These are phyloP conservation scores for Silene coronaria DNA, from an alignment of 179 eudicot species.

Conservation along the genomic window DNA sequence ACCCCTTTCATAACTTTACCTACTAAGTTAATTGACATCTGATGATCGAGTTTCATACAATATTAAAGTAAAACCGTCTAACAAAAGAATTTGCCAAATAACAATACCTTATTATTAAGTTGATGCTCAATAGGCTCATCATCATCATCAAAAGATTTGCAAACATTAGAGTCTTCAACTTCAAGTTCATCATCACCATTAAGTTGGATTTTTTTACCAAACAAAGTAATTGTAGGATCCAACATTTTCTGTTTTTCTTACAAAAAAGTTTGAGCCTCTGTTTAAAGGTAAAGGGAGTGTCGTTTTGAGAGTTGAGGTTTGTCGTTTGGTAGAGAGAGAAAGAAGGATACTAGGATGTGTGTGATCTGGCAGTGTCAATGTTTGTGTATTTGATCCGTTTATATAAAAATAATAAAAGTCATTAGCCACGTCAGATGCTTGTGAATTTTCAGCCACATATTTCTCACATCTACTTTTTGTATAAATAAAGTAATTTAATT, in stretches of 20 bases:
- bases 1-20: too few relatives aligned
- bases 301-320: conserved; percentile 1
- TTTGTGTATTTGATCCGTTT: conserved; percentile 40
- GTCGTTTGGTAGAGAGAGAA: conserved; percentile 1
- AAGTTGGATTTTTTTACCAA: conserved; percentile 54
- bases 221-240: conserved; percentile 63
- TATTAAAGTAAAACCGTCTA: background rate
- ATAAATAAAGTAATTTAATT: background rate
- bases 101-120: conserved; percentile 33
- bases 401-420: conserved; percentile 23
- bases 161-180: conserved; percentile 1
- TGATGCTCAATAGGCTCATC: conserved; percentile 12
- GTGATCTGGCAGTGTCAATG: conserved; percentile 30
- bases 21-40: too few relatives aligned
- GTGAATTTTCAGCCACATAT: conserved; percentile 53
- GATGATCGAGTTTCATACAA: background rate
- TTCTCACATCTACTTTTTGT: conserved; percentile 8
- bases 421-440: conserved; percentile 41
- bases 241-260: conserved; percentile 24
- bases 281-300: background rate
- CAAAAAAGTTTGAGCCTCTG: background rate
- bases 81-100: background rate
- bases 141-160: conserved; percentile 12
- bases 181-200: conserved; percentile 17
- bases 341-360: background rate